Evolutionary conservation across 2,329 filamentous ascomycete genomes (phyloP).

Genomic region (Colletotrichum tanaceti): DNA sequence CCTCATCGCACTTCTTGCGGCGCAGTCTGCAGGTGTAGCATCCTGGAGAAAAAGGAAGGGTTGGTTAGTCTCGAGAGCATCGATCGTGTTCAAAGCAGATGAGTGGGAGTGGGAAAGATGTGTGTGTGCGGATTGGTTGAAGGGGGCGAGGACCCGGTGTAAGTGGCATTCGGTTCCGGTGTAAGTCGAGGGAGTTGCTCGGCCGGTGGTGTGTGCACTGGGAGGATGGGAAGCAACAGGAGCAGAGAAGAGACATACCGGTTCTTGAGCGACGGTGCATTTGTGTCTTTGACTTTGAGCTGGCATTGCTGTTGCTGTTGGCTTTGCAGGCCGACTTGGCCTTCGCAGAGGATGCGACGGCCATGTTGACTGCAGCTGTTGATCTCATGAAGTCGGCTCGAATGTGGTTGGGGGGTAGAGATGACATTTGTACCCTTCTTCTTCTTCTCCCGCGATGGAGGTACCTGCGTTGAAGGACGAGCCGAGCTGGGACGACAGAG

Average conservation of each 20-base stretch:
- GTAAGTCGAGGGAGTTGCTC: conserved; percentile 48
- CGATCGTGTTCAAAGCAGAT: conserved; percentile 33
- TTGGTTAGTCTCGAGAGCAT: conserved; percentile 23
- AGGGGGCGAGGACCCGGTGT: conserved; percentile 33
- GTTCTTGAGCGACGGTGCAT: conserved; percentile 95
- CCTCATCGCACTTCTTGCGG: conserved; percentile 78
- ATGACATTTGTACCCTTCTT: conserved; percentile 71
- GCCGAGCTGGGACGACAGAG: conserved; percentile 43
- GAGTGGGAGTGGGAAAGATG: conserved; percentile 38
- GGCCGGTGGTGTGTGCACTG: background rate
- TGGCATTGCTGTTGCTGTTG: conserved; percentile 58
- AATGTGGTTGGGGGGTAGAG: conserved; percentile 69
- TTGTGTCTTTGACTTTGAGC: conserved; percentile 78
- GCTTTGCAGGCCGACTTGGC: conserved; percentile 68
- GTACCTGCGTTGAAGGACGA: conserved; percentile 57
- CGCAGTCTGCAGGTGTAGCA: conserved; percentile 77
- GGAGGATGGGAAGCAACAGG: conserved; percentile 35
- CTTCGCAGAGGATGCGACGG: conserved; percentile 69
- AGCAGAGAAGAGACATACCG: conserved; percentile 67
- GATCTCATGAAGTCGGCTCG: conserved; percentile 58
- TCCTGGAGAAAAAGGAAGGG: conserved; percentile 53
- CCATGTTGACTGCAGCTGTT: conserved; percentile 67
- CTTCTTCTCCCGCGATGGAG: conserved; percentile 46
- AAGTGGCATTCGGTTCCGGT: conserved; percentile 42
- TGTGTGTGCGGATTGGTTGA: conserved; percentile 40